Base-by-base conservation (phyloP, 495 filamentous ascomycete species). In the Xylaria cubensis region DNA sequence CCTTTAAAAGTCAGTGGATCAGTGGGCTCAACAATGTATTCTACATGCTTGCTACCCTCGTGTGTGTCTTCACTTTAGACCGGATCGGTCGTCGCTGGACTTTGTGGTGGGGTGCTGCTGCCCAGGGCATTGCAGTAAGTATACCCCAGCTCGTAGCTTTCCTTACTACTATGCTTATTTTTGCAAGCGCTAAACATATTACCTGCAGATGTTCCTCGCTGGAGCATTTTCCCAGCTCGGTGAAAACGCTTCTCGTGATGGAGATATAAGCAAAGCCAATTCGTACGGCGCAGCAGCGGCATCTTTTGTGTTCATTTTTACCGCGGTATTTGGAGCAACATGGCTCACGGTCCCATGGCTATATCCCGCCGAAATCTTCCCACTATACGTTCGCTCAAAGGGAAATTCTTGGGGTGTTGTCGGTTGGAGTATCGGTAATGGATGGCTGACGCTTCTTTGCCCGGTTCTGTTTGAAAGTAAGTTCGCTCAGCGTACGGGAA, bases 341-440 rank as follows among this genome's bases (percentile, higher is more conserved):
- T 93, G 91, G 91, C 78, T 93, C 13, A 92, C 90, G 0, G 90
- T 91, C 3, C 90, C 90, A 0, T 92, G 90, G 90, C 74, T 92
- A 5, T 92, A 92, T 69, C 90, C 90, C 0, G 89, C 90, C 19
- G 91, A 93, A 74, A 92, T 92, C 65, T 92, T 92, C 79, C 91
- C 91, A 0, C 79, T 92, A 21, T 86, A 89, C 34, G 87, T 92
- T 12, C 87, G 91, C 32, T 91, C 90, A 5, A 88, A 89, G 41
- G 91, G 91, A 24, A 92, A 92, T 62, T 89, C 91, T n/a, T 92
- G 90, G 88, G 90, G 91, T 74, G 91, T 92, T 0, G 86, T 93
- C 3, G 90, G 91, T 19, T 93, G 91, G 90, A 88, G 85, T 68
- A 91, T 93, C 48, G 90, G 90, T n/a, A 92, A 91, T 70, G 90